phyloP scores from a whole-genome alignment of 2,329 filamentous ascomycete genomes.

The Cladosporium oxysporum region DNA sequence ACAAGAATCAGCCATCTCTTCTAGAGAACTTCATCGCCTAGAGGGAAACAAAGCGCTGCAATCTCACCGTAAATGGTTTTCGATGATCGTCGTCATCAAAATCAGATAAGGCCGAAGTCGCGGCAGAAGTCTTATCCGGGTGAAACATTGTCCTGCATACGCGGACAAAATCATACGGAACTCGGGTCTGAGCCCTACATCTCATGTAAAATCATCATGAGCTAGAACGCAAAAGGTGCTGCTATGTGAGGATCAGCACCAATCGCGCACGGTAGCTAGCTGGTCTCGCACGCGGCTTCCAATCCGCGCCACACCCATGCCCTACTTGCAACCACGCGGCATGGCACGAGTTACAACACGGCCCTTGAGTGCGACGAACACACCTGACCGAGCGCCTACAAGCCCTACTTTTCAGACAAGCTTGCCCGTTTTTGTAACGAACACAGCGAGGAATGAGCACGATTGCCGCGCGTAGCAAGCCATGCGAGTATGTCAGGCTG shows the following conservation, averaged over 20 bases:
- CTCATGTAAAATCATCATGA: background rate
- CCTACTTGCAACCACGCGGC: background rate
- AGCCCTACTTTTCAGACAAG: background rate
- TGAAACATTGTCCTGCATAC: background rate
- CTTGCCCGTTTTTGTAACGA: background rate
- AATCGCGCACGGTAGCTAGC: background rate
- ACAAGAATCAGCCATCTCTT: background rate
- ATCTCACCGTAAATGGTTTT: background rate
- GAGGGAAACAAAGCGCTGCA: background rate
- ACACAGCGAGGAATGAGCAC: background rate
- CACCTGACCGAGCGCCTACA: background rate
- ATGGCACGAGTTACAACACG: background rate
- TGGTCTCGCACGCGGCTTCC: background rate
- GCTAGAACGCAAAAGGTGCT: background rate
- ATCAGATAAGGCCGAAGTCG: conserved; percentile 2
- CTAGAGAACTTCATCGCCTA: background rate
- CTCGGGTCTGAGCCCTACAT: background rate
- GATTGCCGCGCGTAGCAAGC: background rate
- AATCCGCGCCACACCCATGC: background rate
- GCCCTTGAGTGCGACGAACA: background rate
- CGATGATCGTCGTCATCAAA: background rate
- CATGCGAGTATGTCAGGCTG: background rate
- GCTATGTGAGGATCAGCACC: background rate
- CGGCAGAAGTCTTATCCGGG: background rate
- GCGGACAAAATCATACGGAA: background rate